phyloP scores from a whole-genome alignment of 495 filamentous ascomycete species.

The Rhypophila decipiens region DNA sequence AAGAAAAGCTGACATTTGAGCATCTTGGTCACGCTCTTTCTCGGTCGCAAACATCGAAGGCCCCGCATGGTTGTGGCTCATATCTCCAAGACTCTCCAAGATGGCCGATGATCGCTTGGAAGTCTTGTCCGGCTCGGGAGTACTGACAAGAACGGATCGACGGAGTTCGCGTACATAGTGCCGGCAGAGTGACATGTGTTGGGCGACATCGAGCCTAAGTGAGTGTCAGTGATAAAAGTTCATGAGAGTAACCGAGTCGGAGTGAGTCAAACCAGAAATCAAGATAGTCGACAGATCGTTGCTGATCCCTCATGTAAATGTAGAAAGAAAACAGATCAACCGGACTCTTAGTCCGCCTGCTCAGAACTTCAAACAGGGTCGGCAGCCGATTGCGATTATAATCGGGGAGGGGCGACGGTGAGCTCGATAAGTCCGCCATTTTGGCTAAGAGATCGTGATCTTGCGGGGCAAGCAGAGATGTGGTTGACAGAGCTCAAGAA shows the following conservation, averaged over 20 bases:
- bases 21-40: slow-evolving; percentile 65
- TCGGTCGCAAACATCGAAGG: slow-evolving; percentile 43
- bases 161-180: slow-evolving; percentile 96
- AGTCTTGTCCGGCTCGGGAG: slow-evolving; percentile 79
- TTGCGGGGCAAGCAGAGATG: no score
- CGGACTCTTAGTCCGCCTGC: slow-evolving; percentile 80
- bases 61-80: slow-evolving; percentile 51
- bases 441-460: slow-evolving; percentile 10
- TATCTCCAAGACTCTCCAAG: slow-evolving; percentile 64
- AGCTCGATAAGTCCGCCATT: slow-evolving; percentile 32
- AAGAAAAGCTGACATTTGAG: slow-evolving; percentile 82
- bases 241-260: background rate
- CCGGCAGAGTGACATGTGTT: slow-evolving; percentile 96
- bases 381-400: slow-evolving; percentile 73
- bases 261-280: slow-evolving; percentile 79
- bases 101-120: slow-evolving; percentile 79
- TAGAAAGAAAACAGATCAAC: slow-evolving; percentile 98
- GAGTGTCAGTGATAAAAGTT: slow-evolving; percentile 1
- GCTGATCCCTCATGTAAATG: slow-evolving; percentile 99
- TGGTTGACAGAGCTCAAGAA: background rate
- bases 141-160: slow-evolving; percentile 85
- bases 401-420: slow-evolving; percentile 41
- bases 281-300: slow-evolving; percentile 93
- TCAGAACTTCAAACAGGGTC: slow-evolving; percentile 90
- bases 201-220: slow-evolving; percentile 97